A percentile compares a stretch with the other conserved stretches of the same genome.
These are phyloP conservation scores for Lachnum nothofagi DNA, from an alignment of 2,329 filamentous ascomycete genomes.

Conservation along the genomic window DNA sequence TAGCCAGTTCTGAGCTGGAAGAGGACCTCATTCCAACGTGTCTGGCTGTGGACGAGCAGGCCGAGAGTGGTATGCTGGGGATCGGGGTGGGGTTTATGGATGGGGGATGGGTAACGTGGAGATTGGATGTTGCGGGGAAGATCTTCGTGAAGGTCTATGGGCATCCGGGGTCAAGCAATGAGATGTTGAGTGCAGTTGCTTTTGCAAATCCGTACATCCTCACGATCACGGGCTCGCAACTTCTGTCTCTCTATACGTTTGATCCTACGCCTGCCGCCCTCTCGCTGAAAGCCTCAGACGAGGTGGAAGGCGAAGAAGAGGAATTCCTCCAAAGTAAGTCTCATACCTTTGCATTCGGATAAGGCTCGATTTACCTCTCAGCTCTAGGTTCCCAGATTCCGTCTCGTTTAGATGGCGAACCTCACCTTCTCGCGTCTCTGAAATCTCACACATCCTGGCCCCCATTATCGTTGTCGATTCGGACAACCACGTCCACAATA, in stretches of 20 bases:
- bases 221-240: constrained; percentile 68
- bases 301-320: constrained; percentile 2
- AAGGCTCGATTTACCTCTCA: not conserved
- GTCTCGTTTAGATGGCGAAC: not conserved
- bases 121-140: constrained; percentile 43
- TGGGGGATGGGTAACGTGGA: constrained; percentile 68
- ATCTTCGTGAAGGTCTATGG: constrained; percentile 18
- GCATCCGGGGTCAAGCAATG: constrained; percentile 28
- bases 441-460: constrained; percentile 73
- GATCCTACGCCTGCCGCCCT: constrained; percentile 27
- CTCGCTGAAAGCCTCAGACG: not conserved
- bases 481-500: constrained; percentile 57
- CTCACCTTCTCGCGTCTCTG: constrained; percentile 65
- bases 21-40: constrained; percentile 48
- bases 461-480: constrained; percentile 76
- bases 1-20: constrained; percentile 47
- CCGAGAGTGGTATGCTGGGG: constrained; percentile 45
- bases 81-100: constrained; percentile 66
- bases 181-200: constrained; percentile 61
- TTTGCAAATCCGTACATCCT: constrained; percentile 71
- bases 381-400: not conserved
- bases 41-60: constrained; percentile 58
- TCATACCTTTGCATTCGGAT: no score
- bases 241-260: constrained; percentile 73
- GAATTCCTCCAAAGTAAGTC: not conserved